phyloP scores from a whole-genome alignment of 2,329 filamentous ascomycete species.

The Trichoderma guizhouense region DNA sequence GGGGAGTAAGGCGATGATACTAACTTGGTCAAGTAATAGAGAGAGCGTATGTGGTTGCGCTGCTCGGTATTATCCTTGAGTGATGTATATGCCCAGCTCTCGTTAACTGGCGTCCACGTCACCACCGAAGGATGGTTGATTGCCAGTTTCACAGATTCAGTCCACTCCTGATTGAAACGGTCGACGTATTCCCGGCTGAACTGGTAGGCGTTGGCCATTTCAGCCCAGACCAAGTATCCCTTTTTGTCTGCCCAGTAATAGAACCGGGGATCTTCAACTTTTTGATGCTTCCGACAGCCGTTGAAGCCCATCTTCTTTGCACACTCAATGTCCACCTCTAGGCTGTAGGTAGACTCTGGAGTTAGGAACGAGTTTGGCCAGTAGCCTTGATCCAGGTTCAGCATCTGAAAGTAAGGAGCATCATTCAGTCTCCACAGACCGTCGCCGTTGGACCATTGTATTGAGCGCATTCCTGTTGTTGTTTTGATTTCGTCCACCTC shows the following conservation, averaged over 20 bases:
- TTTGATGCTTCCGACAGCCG: conserved; percentile 63
- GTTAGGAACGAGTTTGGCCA: conserved; percentile 61
- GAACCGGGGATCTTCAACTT: conserved; percentile 60
- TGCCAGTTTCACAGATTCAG: conserved; percentile 58
- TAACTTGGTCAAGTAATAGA: conserved; percentile 64
- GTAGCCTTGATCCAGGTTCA: conserved; percentile 61
- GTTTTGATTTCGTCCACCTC: conserved; percentile 57
- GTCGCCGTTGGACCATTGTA: conserved; percentile 57
- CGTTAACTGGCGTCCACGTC: conserved; percentile 65
- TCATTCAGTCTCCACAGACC: conserved; percentile 58
- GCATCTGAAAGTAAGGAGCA: conserved; percentile 57
- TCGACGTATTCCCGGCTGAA: conserved; percentile 57
- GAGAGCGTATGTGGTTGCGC: conserved; percentile 59
- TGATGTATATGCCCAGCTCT: conserved; percentile 61
- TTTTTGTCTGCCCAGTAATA: conserved; percentile 60
- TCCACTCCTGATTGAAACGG: conserved; percentile 63
- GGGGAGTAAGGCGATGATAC: conserved; percentile 11
- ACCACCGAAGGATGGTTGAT: conserved; percentile 64
- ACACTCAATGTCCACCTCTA: conserved; percentile 53
- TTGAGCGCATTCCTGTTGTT: conserved; percentile 57
- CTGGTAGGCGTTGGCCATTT: conserved; percentile 63
- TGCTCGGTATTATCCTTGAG: conserved; percentile 55
- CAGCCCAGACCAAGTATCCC: conserved; percentile 61
- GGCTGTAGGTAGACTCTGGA: conserved; percentile 45
- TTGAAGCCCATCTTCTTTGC: conserved; percentile 62